These are phyloP conservation scores for Epithemia pelagica DNA, from an alignment of 108 stramenopile species.

Conservation along the genomic window DNA sequence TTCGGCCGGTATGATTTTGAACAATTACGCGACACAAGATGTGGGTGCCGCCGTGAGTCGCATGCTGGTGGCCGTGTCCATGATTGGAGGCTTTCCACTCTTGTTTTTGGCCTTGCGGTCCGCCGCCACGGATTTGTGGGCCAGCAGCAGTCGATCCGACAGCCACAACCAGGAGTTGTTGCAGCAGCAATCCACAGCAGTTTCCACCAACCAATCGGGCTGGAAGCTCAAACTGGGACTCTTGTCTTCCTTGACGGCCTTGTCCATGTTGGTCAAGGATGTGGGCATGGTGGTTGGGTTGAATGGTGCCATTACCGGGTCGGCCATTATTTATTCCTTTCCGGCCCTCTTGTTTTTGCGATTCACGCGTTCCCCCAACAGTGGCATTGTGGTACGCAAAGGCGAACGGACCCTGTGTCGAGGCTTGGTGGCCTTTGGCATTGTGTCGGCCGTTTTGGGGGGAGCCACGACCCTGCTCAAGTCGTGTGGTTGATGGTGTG, in stretches of 20 bases:
- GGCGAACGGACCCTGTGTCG: constrained; percentile 43
- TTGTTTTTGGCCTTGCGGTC: constrained; percentile 32
- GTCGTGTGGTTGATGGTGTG: too few species aligned
- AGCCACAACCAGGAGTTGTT: not conserved
- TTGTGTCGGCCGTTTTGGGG: constrained; percentile 38
- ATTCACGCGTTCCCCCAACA: constrained; percentile 14
- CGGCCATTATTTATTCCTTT: constrained; percentile 82
- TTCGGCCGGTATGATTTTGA: constrained; percentile 72
- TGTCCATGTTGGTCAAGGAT: constrained; percentile 65
- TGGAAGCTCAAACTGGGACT: constrained; percentile 11
- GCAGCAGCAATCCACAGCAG: not conserved
- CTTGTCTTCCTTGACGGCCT: constrained; percentile 41
- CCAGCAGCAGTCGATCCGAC: constrained; percentile 17
- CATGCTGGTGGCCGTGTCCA: constrained; percentile 61
- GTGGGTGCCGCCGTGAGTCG: constrained; percentile 71
- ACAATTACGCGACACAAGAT: constrained; percentile 86
- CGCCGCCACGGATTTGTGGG: constrained; percentile 41
- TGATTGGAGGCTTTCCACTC: constrained; percentile 86
- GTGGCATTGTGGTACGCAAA: constrained; percentile 14
- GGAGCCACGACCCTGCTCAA: constrained; percentile 41
- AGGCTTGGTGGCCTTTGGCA: constrained; percentile 50
- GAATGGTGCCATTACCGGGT: constrained; percentile 81
- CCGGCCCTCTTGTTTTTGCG: constrained; percentile 74
- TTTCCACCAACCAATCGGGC: constrained; percentile 25
- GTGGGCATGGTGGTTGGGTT: constrained; percentile 89